Conservation (phyloP, 176 grass and related monocot genomes). For the Oryza punctata region DNA sequence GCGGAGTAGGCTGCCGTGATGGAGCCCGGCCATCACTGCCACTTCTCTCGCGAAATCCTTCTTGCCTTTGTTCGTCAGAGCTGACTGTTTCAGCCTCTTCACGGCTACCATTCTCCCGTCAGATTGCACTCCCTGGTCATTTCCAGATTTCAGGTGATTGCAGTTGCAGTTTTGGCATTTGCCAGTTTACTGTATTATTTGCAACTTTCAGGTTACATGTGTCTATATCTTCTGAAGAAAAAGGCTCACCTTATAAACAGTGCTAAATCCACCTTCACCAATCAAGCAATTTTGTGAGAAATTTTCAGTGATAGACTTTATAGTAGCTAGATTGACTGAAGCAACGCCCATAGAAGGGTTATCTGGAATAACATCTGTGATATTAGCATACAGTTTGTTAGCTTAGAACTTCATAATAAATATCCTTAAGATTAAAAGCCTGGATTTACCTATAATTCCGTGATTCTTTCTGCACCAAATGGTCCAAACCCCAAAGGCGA, state of each 20-base stretch:
- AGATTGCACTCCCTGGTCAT: background rate
- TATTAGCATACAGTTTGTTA: background rate
- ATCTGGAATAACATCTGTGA: background rate
- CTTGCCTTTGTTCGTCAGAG: background rate
- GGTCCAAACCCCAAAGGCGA: background rate
- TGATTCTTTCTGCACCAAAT: slow-evolving; percentile 32
- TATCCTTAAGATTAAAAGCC: too few species aligned
- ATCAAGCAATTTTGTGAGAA: slow-evolving; percentile 36
- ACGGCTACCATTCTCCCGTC: background rate
- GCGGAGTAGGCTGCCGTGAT: background rate
- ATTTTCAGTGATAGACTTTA: slow-evolving; percentile 16
- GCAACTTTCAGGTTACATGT: too few species aligned
- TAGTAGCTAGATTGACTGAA: slow-evolving; percentile 3
- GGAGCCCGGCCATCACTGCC: slow-evolving; percentile 12
- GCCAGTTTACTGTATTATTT: too few species aligned
- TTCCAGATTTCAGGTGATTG: too few species aligned
- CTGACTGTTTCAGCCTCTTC: background rate
- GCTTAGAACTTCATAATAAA: too few species aligned
- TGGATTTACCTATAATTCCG: background rate
- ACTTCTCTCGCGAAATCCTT: slow-evolving; percentile 26
- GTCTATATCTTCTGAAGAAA: background rate
- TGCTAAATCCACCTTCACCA: slow-evolving; percentile 33
- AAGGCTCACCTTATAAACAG: slow-evolving; percentile 30
- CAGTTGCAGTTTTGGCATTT: too few species aligned
- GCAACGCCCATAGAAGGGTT: background rate